phyloP scores from a whole-genome alignment of 345 rosid species.

The Eucalyptus sideroxylon region DNA sequence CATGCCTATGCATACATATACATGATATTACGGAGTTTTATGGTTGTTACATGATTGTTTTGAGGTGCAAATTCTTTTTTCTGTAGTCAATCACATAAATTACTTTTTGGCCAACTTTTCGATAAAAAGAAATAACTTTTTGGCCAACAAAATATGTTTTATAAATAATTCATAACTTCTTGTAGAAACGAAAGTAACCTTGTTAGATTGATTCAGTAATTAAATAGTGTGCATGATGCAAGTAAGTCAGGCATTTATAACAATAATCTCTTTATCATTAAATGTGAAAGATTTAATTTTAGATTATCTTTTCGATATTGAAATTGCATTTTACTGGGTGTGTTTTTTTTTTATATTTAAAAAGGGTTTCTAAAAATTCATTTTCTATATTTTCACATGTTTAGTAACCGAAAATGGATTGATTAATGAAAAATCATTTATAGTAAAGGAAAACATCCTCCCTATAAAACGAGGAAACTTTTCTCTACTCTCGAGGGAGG shows the following conservation, averaged over 20 bases:
- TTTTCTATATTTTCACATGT: neutral
- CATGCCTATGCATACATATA: no score
- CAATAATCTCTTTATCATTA: neutral
- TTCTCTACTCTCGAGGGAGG: neutral
- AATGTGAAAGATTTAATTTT: neutral
- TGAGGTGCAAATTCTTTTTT: neutral
- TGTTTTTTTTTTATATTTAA: neutral
- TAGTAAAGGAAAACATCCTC: neutral
- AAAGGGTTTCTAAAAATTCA: neutral
- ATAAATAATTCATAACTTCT: no score
- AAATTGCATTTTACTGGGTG: neutral
- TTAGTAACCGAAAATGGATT: neutral
- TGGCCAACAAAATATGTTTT: neutral
- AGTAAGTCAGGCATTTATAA: neutral
- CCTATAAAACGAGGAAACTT: neutral
- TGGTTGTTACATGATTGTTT: no score
- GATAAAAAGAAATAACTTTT: no score
- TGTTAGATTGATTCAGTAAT: neutral
- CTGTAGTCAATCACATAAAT: neutral
- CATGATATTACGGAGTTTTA: neutral
- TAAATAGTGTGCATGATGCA: neutral
- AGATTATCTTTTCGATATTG: neutral
- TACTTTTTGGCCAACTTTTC: no score
- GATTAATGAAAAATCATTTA: neutral
- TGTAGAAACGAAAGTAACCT: neutral